Base-by-base conservation (phyloP, 805 yeast species). In the Grigorovia jiainica region DNA sequence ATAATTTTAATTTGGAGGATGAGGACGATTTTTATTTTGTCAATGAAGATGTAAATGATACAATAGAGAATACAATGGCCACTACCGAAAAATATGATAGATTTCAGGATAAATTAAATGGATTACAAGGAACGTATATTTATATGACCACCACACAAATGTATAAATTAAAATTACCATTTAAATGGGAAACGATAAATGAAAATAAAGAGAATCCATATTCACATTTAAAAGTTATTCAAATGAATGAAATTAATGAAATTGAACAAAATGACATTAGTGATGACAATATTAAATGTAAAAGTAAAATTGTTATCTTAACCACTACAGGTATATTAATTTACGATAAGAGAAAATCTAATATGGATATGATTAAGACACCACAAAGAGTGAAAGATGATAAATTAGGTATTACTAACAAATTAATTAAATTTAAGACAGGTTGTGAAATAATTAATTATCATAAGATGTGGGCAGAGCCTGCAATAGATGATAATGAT, bases 241-340 rank as follows among this genome's bases (percentile, higher is more conserved):
- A 55, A 37, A 57, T 59, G 60, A 63, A 63, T 4, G 56, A 52
- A 39, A 43, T 60, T 17, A 69, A 71, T 43, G 76, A 72, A 47
- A 44, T 52, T 1, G 40, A 38, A 16, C n/a, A 19, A 13, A 16
- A 19, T 5, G 29, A 16, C 6, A 36, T 20, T 10, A 30, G 13
- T 16, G n/a, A n/a, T 29, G 20, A 17, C 10, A 34, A 48, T 38
- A 55, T 52, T 10, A 46, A 50, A 13, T 72, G 77, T 78, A 71
- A 60, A 43, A 65, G 61, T 29, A 68, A 67, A 42, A 69, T 60
- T 49, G 75, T 70, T 19, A 54, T 75, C n/a, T 52, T 75, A 37
- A 75, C 80, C 0, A 59, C 73, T 0, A 64, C 71, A 45, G 79
- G 79, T 1, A 47, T 75, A 17, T 58, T 73, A 11, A 56, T 75